Conservation (phyloP, 306 rosid species). For the Dalbergia oliveri region DNA sequence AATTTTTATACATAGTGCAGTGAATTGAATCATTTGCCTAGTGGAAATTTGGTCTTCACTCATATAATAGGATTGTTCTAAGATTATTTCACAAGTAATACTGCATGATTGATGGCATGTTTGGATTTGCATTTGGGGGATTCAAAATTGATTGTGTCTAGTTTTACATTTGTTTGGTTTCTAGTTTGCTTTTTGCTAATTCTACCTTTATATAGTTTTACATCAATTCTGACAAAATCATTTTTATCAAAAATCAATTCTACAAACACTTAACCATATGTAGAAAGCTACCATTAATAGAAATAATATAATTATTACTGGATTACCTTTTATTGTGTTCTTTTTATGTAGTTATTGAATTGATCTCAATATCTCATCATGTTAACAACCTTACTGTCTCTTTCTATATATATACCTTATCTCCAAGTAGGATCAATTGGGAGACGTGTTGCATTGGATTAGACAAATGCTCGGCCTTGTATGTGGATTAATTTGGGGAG, state of each 20-base stretch:
- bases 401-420: neutral
- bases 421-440: constrained; percentile 82
- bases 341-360: neutral
- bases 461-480: constrained; percentile 81
- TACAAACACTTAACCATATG: neutral
- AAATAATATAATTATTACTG: neutral
- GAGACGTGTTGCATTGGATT: constrained; percentile 98
- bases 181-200: no score
- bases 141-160: no score
- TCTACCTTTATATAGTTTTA: no score
- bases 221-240: no score
- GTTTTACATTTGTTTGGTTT: no score
- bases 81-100: neutral
- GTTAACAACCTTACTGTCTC: neutral
- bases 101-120: neutral
- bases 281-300: neutral
- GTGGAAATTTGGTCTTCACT: neutral
- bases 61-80: neutral
- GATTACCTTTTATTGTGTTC: constrained; percentile 1
- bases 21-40: neutral
- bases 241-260: no score
- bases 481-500: constrained; percentile 89
- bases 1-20: neutral
- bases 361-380: neutral
- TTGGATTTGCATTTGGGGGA: no score